phyloP scores from a whole-genome alignment of 495 filamentous ascomycete species.

The Penicillium cinerascens region DNA sequence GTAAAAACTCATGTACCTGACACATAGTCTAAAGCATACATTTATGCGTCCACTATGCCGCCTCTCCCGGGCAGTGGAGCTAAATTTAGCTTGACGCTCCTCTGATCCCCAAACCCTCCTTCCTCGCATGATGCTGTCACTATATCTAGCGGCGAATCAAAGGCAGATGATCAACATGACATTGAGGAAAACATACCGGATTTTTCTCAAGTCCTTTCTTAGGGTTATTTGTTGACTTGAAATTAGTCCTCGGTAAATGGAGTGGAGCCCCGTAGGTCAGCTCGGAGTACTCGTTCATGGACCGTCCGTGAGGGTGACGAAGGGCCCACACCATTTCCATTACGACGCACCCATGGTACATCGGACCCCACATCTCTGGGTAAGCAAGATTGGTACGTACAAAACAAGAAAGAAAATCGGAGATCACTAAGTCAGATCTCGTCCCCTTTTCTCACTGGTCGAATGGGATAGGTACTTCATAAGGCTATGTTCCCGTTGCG shows the following conservation, averaged over 20 bases:
- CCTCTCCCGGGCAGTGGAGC: too few species aligned
- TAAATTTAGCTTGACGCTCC: too few species aligned
- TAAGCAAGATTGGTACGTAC: neutral
- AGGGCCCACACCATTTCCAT: neutral
- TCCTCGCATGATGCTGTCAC: too few species aligned
- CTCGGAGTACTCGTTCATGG: neutral
- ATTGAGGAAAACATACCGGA: too few species aligned
- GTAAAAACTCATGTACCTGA: too few species aligned
- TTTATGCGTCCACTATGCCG: too few species aligned
- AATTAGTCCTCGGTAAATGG: too few species aligned
- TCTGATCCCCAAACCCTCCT: too few species aligned
- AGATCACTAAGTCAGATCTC: neutral
- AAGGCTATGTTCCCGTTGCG: neutral
- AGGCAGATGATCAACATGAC: too few species aligned
- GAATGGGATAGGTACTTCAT: neutral
- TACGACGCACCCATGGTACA: neutral
- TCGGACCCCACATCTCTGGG: neutral
- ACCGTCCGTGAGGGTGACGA: neutral
- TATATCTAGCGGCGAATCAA: too few species aligned
- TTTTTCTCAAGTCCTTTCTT: neutral
- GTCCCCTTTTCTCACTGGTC: neutral
- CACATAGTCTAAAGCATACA: too few species aligned
- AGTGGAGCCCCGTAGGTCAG: neutral
- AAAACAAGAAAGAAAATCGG: conserved; percentile 3
- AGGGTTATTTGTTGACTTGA: neutral